Conservation (phyloP, 345 rosid species). For the Leavenworthia alabamica region DNA sequence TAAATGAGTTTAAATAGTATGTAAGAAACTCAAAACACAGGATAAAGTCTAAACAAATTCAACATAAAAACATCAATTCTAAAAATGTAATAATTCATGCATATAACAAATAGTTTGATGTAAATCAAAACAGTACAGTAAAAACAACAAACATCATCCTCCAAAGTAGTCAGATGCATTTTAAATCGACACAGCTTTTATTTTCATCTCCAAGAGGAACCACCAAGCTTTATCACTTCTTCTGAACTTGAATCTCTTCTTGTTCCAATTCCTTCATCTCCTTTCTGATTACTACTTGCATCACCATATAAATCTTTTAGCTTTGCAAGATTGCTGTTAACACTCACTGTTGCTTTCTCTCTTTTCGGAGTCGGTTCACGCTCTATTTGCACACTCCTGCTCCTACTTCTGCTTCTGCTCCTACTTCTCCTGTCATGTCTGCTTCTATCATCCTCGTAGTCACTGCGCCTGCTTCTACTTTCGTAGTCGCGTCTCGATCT, state of each 20-base stretch:
- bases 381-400: constrained; percentile 61
- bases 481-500: constrained; percentile 38
- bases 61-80: not conserved
- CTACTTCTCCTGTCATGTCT: constrained; percentile 44
- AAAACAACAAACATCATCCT: constrained; percentile 20
- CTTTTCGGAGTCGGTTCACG: constrained; percentile 44
- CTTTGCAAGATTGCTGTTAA: constrained; percentile 77
- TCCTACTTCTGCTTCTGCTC: constrained; percentile 61
- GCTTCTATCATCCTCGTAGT: constrained; percentile 39
- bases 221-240: constrained; percentile 93
- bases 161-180: not conserved
- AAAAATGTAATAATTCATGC: not conserved
- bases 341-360: constrained; percentile 39
- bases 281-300: constrained; percentile 42
- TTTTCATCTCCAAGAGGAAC: constrained; percentile 60
- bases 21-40: not conserved
- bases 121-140: constrained; percentile 1
- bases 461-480: constrained; percentile 40
- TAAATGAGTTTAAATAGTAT: too few species aligned
- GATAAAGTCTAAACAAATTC: not conserved
- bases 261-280: constrained; percentile 42
- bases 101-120: constrained; percentile 2
- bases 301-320: constrained; percentile 90
- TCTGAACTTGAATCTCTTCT: constrained; percentile 55
- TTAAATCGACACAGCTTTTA: constrained; percentile 1